These are phyloP conservation scores for Knufia fluminis DNA, from an alignment of 2,329 filamentous ascomycete species.

Conservation along the genomic window DNA sequence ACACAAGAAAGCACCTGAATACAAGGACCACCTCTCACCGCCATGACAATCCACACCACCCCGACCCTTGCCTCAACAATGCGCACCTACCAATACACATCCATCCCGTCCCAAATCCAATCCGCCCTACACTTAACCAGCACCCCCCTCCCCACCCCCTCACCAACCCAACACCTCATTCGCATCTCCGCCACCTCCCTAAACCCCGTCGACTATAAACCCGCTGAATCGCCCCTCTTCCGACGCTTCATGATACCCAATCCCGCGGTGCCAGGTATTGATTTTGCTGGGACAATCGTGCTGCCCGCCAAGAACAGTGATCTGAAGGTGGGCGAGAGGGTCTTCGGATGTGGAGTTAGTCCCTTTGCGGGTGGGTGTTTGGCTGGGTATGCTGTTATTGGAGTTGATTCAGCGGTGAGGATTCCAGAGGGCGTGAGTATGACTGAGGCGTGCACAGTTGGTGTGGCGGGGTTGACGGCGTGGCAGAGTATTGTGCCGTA, in stretches of 20 bases:
- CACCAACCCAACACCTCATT: slow-evolving; percentile 40
- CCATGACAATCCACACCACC: too few relatives aligned
- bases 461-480: slow-evolving; percentile 40
- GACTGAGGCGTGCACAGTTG: slow-evolving; percentile 36
- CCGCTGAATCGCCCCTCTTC: slow-evolving; percentile 43
- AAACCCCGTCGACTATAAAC: slow-evolving; percentile 59
- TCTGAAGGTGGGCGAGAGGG: slow-evolving; percentile 34
- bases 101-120: slow-evolving; percentile 41
- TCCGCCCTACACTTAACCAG: too few relatives aligned
- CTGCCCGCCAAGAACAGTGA: slow-evolving; percentile 24
- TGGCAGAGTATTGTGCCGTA: slow-evolving; percentile 41
- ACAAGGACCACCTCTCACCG: too few relatives aligned
- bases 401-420: slow-evolving; percentile 26
- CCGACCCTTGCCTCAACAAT: too few relatives aligned
- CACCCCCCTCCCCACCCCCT: slow-evolving; percentile 32
- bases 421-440: slow-evolving; percentile 38
- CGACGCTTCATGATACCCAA: slow-evolving; percentile 31
- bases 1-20: too few relatives aligned
- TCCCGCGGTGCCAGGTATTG: slow-evolving; percentile 42
- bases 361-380: slow-evolving; percentile 35
- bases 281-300: slow-evolving; percentile 41
- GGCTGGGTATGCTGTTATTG: slow-evolving; percentile 34
- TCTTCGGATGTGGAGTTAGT: slow-evolving; percentile 34
- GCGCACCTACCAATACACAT: slow-evolving; percentile 50
- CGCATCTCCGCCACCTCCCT: slow-evolving; percentile 45